phyloP scores from a whole-genome alignment of 2,329 filamentous ascomycete species.

The Colletotrichum viniferum region DNA sequence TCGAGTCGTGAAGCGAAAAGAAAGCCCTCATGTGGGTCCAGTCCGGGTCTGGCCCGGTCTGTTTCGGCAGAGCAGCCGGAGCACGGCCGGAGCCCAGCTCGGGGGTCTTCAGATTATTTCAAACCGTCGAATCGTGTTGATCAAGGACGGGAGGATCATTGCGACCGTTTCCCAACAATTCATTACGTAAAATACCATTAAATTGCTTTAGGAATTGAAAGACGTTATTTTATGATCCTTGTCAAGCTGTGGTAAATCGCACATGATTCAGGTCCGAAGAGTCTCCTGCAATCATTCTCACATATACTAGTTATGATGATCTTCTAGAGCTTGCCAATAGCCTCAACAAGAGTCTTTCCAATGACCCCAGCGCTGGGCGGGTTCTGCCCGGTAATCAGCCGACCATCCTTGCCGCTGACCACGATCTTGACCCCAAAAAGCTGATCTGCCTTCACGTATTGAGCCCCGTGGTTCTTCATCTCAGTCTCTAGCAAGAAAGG shows the following conservation, averaged over 20 bases:
- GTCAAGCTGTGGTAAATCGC: rapidly evolving
- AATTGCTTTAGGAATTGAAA: not conserved
- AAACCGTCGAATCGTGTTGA: not conserved
- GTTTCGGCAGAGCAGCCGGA: not conserved
- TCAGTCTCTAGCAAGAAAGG: not conserved
- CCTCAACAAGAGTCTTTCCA: not conserved
- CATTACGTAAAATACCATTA: rapidly evolving
- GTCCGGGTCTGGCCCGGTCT: not conserved
- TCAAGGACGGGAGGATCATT: rapidly evolving
- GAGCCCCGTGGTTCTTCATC: not conserved
- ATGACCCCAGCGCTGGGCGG: not conserved
- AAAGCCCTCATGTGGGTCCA: not conserved
- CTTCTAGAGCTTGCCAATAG: not conserved
- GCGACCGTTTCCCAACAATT: rapidly evolving
- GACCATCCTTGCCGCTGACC: not conserved
- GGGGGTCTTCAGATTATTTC: not conserved
- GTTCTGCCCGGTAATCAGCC: not conserved
- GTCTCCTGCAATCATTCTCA: not conserved
- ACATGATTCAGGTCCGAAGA: rapidly evolving
- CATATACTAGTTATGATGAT: rapidly evolving
- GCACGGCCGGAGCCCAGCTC: not conserved
- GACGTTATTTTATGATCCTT: not conserved
- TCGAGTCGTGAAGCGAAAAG: not conserved
- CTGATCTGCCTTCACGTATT: not conserved
- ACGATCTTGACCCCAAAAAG: not conserved